Conservation (phyloP, 768 basidiomycete genomes). For the Tylopilus balloui region DNA sequence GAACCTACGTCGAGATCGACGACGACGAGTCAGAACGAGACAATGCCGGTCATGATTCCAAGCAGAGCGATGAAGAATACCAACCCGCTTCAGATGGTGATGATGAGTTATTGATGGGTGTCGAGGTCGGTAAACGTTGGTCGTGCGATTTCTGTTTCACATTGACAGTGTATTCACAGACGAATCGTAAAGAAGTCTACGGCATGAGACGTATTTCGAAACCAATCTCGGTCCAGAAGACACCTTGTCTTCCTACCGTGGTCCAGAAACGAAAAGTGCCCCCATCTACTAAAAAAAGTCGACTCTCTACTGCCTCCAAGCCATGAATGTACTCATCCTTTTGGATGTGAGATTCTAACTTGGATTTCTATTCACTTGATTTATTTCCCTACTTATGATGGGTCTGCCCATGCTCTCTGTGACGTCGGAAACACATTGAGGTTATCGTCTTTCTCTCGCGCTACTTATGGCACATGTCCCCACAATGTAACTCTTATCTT, state of each 20-base stretch:
- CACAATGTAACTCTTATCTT: constrained; percentile 7
- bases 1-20: constrained; percentile 31
- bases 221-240: constrained; percentile 3
- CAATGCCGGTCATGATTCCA: constrained; percentile 4
- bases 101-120: constrained; percentile 59
- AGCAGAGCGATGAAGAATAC: constrained; percentile 12
- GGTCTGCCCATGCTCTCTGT: constrained; percentile 1
- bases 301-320: constrained; percentile 2
- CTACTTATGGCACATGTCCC: constrained; percentile 2
- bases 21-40: constrained; percentile 26
- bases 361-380: background rate
- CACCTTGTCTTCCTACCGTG: background rate
- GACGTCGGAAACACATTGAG: constrained; percentile 10
- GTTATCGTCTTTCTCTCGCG: background rate
- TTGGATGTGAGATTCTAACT: background rate
- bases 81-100: constrained; percentile 40
- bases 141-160: background rate
- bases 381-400: constrained; percentile 13
- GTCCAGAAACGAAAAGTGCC: constrained; percentile 24
- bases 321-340: constrained; percentile 4
- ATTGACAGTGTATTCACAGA: constrained; percentile 27
- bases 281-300: constrained; percentile 10
- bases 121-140: constrained; percentile 40
- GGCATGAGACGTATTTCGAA: constrained; percentile 27
- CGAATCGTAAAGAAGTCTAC: constrained; percentile 37